A percentile compares a stretch with the other conserved stretches of the same genome.
Conservation (phyloP, 208 protist genomes). For the Lotmaria passim region DNA sequence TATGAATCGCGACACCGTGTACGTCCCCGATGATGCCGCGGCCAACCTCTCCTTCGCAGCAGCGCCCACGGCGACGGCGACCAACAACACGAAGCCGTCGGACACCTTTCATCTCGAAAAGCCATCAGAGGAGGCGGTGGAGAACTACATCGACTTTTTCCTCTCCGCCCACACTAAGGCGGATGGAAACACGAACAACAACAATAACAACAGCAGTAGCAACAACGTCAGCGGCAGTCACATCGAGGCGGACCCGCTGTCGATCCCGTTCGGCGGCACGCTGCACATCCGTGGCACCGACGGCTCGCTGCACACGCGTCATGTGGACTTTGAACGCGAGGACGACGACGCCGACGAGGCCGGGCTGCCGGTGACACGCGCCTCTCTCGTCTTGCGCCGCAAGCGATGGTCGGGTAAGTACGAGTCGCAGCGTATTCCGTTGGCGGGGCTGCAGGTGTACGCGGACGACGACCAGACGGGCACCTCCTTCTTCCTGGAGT, state of each 20-base stretch:
- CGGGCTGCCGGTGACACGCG: background rate
- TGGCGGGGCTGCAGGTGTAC: constrained; percentile 31
- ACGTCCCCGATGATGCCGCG: background rate
- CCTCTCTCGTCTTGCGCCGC: constrained; percentile 29
- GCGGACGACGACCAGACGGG: constrained; percentile 33
- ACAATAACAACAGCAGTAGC: background rate
- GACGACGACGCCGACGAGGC: constrained; percentile 8
- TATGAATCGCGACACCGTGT: constrained; percentile 37
- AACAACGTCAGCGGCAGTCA: background rate
- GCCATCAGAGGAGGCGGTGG: constrained; percentile 35
- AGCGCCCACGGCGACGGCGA: background rate
- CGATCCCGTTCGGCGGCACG: constrained; percentile 13
- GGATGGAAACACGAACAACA: constrained; percentile 6
- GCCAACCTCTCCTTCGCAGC: background rate
- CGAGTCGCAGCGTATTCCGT: constrained; percentile 13
- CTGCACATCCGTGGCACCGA: constrained; percentile 21
- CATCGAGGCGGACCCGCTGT: constrained; percentile 1
- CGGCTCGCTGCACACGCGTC: constrained; percentile 12
- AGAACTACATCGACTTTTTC: constrained; percentile 69
- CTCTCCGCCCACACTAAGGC: constrained; percentile 35
- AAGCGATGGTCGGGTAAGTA: constrained; percentile 28
- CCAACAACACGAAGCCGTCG: background rate
- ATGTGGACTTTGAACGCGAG: constrained; percentile 2
- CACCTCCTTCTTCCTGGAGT: constrained; percentile 38
- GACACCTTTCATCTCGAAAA: constrained; percentile 11